Base-by-base conservation (phyloP, 2,329 filamentous ascomycete species). In the Apiospora hydei region DNA sequence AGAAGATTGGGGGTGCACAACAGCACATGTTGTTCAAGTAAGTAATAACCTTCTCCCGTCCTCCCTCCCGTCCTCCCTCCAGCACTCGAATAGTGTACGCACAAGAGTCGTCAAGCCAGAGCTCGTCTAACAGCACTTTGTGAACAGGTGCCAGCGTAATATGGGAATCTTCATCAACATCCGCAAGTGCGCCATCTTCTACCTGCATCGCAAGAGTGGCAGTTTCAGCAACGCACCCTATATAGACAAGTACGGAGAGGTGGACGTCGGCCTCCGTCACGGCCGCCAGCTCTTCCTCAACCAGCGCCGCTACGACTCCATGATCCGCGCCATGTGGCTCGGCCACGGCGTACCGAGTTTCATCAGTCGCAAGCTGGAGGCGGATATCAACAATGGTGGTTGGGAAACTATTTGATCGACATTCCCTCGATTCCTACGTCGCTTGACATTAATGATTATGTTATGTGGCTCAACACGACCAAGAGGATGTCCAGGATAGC, bases 151-250 rank as follows among this genome's bases (percentile, higher is more conserved):
- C 82, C 95, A 96, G 79, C 90, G 91, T 74, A 95, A 94, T 77
- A 91, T 97, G 67, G 96, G 96, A n/a, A 86, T 98, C 46, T 98
- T 97, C 84, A 92, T 99, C 82, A 98, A 97, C 81, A 96, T 99
- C 77, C 93, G 96, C 76, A 98, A 98, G 85, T 98, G 97, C 84
- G 94, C 93, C 76, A 91, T 97, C 53, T 90, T 97, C 73, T 97
- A 97, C 82, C 86, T 97, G 71, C 95, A 98, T 83, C 90, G 92
- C 73, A 86, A 88, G 44, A 93, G 93, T 67, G 96, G 96, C 51
- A 95, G 93, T 38, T 99, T 93, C 85, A 92, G 92, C 75, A 89
- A 92, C 57, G 96, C 96, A 4, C 96, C 96, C 0, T 99, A 98
- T 82, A 92, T 98, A 75, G 96, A 99, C 82, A 93, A 94, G 80